Evolutionary conservation across 306 rosid species (phyloP), one percentile per base, ranked within the genome.

Genomic region (Sesbania bispinosa): DNA sequence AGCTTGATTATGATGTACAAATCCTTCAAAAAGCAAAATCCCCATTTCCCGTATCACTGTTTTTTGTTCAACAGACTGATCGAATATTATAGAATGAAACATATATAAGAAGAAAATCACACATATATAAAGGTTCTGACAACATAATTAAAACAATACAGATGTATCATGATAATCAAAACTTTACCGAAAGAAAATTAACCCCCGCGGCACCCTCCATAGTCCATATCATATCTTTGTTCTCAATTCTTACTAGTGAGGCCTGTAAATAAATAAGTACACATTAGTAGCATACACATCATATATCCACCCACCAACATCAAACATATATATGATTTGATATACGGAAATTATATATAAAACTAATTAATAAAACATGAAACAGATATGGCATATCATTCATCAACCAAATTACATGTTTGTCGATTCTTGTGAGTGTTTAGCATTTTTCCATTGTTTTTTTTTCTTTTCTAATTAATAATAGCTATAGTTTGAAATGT

Each of bases 401-500:
- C 29, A 33, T 9, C 9, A 8, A 1, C 19, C 33, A 19, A 62
- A 10, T 3, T 7, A 24, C 27, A 23, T 36, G 10, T 6, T 24
- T 11, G 45, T 71, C 11, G 30, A 47, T 30, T 62, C 60, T 23
- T 27, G 18, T 26, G 55, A 35, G 39, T 24, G 67, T 15, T 39
- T 27, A 39, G 47, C 67, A 42, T 47, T 29, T 71, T 15, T 39
- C 13, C 27, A 30, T 20, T 4, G 0, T 11, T 2, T 13, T 61
- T 63, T 58, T 26, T 29, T 46, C n/a, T 10, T 19, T 29, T 29
- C 8, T 30, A 62, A 2, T 19, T 2, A 18, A 30, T 16, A 69
- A 60, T 2, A 26, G 70, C 5, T 35, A 83, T 80, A 85, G 74
- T 57, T 61, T 80, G 53, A 46, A 67, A 52, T 36, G 75, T 62